These are phyloP conservation scores for Sporothrix inflata DNA, from an alignment of 2,329 filamentous ascomycete species.

Conservation along the genomic window DNA sequence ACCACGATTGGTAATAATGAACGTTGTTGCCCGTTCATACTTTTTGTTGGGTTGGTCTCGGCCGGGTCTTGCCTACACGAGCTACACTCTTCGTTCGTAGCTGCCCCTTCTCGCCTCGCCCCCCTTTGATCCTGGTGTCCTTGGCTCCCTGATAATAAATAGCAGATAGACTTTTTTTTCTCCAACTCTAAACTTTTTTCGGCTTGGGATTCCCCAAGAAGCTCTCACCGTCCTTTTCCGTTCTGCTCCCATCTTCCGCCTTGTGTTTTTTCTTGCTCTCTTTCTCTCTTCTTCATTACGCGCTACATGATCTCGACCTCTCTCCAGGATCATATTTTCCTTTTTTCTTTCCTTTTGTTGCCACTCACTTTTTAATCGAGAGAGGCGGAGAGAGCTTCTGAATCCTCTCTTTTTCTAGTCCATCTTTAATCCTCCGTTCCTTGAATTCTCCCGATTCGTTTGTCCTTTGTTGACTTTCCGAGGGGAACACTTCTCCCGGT, in stretches of 20 bases:
- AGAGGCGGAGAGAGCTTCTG: neutral
- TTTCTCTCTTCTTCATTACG: conserved; percentile 7
- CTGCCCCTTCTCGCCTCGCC: neutral
- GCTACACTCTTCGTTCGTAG: neutral
- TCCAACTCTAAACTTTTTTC: conserved; percentile 7
- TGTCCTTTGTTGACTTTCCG: conserved; percentile 11
- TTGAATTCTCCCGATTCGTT: neutral
- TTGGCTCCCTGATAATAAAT: conserved; percentile 17
- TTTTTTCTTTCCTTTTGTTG: neutral
- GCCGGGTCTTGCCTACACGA: conserved; percentile 11
- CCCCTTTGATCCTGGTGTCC: neutral
- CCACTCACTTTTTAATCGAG: neutral
- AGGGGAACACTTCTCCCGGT: neutral
- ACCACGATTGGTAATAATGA: conserved; percentile 13
- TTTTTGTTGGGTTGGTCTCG: conserved; percentile 4
- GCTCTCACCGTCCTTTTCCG: conserved; percentile 5
- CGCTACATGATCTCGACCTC: neutral
- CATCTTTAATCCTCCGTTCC: neutral
- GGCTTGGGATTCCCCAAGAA: conserved; percentile 4
- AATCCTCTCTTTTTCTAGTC: neutral
- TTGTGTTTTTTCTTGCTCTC: neutral
- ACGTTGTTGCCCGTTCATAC: neutral
- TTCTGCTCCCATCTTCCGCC: conserved; percentile 5
- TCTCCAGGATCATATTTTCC: neutral
- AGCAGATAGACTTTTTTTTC: conserved; percentile 17